Evolutionary conservation across 371 early-diverging fungal species (phyloP), one percentile per base, ranked within the genome.

Genomic region (Mucor indicus): DNA sequence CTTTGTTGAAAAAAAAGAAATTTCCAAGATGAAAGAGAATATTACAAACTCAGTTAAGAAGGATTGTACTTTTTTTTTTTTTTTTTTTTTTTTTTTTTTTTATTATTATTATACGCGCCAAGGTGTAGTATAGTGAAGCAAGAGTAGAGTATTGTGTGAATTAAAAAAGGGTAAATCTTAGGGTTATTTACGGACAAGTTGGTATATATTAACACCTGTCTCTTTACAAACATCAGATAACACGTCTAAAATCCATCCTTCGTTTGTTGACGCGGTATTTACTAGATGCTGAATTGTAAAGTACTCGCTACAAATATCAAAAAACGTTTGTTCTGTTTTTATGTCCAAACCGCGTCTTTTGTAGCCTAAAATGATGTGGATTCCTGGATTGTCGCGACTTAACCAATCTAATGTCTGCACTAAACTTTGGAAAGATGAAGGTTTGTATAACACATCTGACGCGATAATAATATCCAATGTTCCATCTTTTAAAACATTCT

Each of bases 371-470:
- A 62, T 75, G 1, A 75, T 57, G 5, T 45, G 53, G 0, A 74
- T 69, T 2, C 19, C 11, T 1, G 32, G 27, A 12, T 22, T 12
- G 0, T 60, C 57, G 1, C 58, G 53, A 23, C 76, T 64, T 0
- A 83, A 51, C 17, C 57, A 50, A 21, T 44, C 31, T 6, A 83
- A 53, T 0, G 83, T 77, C n/a, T 54, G 37, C 17, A 83, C 59
- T 1, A 83, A 44, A 2, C 38, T 11, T 2, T 45, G 46, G 40
- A 81, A 79, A 10, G 55, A 54, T 1, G 42, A 40, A 0, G 72
- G 63, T 12, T 78, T 69, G 44, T 83, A 83, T 6, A 83, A 57
- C 1, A 83, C 75, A 47, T 83, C 83, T 0, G 81, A 81, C 0
- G 80, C 81, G 24, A 83, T 54, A 1, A 83, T 61, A 11, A 66